Percentiles rank a stretch among this genome's conserved stretches.
phyloP scores from a whole-genome alignment of 176 grass and related monocot genomes.

The Sorghum bicolor region DNA sequence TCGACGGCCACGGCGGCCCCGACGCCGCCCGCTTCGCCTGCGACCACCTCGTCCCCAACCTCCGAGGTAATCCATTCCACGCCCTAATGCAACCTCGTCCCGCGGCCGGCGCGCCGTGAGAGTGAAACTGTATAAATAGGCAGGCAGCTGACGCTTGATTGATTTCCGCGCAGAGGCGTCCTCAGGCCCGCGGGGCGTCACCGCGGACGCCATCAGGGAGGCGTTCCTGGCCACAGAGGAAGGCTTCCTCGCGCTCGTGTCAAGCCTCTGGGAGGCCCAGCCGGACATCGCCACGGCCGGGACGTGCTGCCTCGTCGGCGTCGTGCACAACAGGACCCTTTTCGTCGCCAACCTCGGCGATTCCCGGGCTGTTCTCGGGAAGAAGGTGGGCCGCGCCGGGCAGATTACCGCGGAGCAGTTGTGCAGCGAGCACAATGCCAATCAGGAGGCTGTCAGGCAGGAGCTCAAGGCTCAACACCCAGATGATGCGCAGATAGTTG shows the following conservation, averaged over 20 bases:
- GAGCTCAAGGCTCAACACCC: slow-evolving; percentile 76
- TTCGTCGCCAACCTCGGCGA: slow-evolving; percentile 82
- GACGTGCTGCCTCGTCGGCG: slow-evolving; percentile 73
- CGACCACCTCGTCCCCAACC: slow-evolving; percentile 61
- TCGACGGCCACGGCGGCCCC: slow-evolving; percentile 83
- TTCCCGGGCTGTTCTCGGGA: slow-evolving; percentile 76
- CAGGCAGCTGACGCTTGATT: background rate
- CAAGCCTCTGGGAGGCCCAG: slow-evolving; percentile 48
- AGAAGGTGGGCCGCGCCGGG: slow-evolving; percentile 47
- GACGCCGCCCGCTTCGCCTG: slow-evolving; percentile 80
- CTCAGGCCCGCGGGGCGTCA: slow-evolving; percentile 39
- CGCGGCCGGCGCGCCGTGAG: background rate
- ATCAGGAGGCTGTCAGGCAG: slow-evolving; percentile 59
- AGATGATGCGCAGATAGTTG: slow-evolving; percentile 78
- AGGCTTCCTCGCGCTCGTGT: slow-evolving; percentile 57
- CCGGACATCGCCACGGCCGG: slow-evolving; percentile 78
- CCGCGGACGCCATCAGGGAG: slow-evolving; percentile 45
- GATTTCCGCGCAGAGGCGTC: slow-evolving; percentile 66
- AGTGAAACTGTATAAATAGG: background rate
- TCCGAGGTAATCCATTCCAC: slow-evolving; percentile 46
- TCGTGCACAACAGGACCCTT: slow-evolving; percentile 58
- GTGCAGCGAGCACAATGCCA: slow-evolving; percentile 89
- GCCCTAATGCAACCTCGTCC: background rate
- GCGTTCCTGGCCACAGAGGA: slow-evolving; percentile 79
- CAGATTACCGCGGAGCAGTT: slow-evolving; percentile 73